Evolutionary conservation across 306 rosid genomes (phyloP).

Genomic region (Rubus parviflorus): DNA sequence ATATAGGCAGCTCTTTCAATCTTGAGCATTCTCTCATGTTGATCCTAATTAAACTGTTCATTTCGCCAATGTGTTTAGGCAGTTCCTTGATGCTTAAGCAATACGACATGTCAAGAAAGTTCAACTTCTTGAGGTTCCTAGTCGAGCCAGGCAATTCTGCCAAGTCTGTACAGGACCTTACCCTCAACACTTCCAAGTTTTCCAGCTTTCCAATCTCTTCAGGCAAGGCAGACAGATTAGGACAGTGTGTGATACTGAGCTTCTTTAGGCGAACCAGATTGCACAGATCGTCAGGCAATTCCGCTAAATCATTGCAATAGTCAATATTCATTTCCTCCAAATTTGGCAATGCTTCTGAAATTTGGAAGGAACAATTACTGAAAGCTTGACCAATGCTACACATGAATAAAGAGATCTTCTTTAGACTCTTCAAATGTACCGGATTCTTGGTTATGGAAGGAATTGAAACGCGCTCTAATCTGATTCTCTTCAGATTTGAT

Average conservation of each 20-base stretch:
- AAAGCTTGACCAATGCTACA: conserved; percentile 51
- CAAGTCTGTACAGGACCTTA: conserved; percentile 51
- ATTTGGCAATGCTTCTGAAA: conserved; percentile 43
- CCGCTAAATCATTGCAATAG: conserved; percentile 46
- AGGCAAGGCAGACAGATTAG: conserved; percentile 47
- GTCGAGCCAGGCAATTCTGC: conserved; percentile 42
- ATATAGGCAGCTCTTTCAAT: conserved; percentile 37
- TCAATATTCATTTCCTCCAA: conserved; percentile 51
- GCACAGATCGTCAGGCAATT: conserved; percentile 41
- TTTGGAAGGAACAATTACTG: conserved; percentile 12
- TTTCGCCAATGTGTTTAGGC: conserved; percentile 45
- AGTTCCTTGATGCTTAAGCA: conserved; percentile 42
- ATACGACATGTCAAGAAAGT: conserved; percentile 46
- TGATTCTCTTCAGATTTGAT: conserved; percentile 41
- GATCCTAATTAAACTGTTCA: conserved; percentile 30
- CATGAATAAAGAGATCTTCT: conserved; percentile 57
- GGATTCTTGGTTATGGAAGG: conserved; percentile 32
- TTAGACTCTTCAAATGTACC: conserved; percentile 38
- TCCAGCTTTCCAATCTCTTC: conserved; percentile 35
- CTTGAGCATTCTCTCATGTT: conserved; percentile 38
- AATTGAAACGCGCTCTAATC: conserved; percentile 55
- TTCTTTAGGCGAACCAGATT: conserved; percentile 36
- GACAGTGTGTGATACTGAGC: conserved; percentile 62
- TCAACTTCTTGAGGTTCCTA: conserved; percentile 26
- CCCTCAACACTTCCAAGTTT: conserved; percentile 46